Evolutionary conservation across 1,284 basidiomycete species (phyloP).

Genomic region (Ganoderma meredithae): DNA sequence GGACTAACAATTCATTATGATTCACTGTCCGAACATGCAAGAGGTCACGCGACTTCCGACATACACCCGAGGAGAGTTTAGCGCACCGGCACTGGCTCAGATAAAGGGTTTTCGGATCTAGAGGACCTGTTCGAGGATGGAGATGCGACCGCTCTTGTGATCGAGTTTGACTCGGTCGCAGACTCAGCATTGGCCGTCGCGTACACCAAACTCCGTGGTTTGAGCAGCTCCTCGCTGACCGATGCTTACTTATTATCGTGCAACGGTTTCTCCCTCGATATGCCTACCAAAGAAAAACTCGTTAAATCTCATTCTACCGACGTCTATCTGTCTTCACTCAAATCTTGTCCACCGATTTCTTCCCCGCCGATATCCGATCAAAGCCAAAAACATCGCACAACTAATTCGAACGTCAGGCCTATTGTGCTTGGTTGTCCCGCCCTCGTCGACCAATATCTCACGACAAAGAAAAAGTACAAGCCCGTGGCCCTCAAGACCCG

Average conservation of each 20-base stretch:
- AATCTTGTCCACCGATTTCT: neutral
- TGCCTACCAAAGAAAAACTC: neutral
- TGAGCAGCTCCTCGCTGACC: neutral
- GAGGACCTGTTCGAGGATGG: neutral
- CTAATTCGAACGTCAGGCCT: too few relatives aligned
- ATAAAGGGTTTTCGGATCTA: too few relatives aligned
- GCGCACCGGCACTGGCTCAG: too few relatives aligned
- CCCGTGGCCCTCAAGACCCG: constrained; percentile 42
- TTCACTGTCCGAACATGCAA: constrained; percentile 39
- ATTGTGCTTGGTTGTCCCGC: too few relatives aligned
- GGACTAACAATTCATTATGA: constrained; percentile 35
- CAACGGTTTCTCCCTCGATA: neutral
- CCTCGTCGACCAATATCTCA: neutral
- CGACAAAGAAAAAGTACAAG: constrained; percentile 46
- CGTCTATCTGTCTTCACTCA: neutral
- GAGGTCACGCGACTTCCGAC: constrained; percentile 35
- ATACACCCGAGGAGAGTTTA: too few relatives aligned
- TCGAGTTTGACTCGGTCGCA: neutral
- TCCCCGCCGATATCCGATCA: too few relatives aligned
- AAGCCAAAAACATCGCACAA: too few relatives aligned
- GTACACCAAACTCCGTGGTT: neutral
- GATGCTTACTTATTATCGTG: neutral
- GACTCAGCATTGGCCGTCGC: neutral
- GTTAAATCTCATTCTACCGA: neutral
- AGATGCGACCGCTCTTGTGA: neutral